Conservation (phyloP, 1,284 basidiomycete species). For the Malassezia obtusa region DNA sequence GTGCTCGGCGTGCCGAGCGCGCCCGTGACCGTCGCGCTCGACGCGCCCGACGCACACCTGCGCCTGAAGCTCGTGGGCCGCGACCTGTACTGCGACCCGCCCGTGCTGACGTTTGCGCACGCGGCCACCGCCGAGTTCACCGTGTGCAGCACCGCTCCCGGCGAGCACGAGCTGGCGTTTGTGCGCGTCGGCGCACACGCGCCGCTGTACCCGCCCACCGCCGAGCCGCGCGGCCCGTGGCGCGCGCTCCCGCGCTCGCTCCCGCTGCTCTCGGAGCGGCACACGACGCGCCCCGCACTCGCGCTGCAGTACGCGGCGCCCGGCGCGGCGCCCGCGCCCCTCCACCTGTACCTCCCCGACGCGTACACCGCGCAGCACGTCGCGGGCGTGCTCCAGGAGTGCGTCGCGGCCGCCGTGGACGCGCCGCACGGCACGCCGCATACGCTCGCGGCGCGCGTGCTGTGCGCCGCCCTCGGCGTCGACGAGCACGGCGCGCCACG, state of each 20-base stretch:
- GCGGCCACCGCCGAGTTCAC: conserved; percentile 29
- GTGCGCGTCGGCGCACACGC: conserved; percentile 34
- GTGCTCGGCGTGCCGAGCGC: conserved; percentile 32
- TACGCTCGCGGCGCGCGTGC: conserved; percentile 5
- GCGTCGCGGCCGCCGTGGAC: neutral
- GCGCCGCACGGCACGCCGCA: neutral
- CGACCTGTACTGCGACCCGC: conserved; percentile 37
- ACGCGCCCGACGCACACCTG: conserved; percentile 33
- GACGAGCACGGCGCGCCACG: neutral
- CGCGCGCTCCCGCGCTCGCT: conserved; percentile 4
- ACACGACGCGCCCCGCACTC: conserved; percentile 4
- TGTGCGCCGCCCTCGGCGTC: neutral
- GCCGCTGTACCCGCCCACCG: conserved; percentile 19
- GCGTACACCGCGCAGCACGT: neutral
- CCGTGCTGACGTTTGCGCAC: conserved; percentile 30
- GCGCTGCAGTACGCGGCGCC: neutral
- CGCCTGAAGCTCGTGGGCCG: conserved; percentile 35
- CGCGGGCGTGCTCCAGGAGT: conserved; percentile 1
- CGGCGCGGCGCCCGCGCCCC: neutral
- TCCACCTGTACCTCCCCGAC: conserved; percentile 7
- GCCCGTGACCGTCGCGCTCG: conserved; percentile 34
- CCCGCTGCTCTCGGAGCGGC: neutral
- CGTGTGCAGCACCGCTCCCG: conserved; percentile 31
- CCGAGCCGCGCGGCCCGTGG: neutral
- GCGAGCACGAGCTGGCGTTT: conserved; percentile 31